Conservation (phyloP, 106 monocot genomes). For the Phalaenopsis aphrodite region DNA sequence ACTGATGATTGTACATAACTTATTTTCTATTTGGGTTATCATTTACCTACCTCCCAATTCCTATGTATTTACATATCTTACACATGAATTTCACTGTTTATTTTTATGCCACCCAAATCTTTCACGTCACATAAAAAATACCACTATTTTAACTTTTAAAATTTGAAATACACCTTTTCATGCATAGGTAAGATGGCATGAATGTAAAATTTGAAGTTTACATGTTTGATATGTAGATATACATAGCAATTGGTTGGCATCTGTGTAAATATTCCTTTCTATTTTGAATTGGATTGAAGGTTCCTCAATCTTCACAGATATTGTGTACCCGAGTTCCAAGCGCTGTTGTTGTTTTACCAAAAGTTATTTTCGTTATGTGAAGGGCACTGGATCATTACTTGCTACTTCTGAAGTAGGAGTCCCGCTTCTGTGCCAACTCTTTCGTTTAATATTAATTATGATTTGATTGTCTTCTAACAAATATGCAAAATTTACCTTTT, state of each 20-base stretch:
- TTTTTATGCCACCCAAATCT: too few species aligned
- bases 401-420: conserved; percentile 59
- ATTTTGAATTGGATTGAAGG: not conserved
- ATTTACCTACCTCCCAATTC: too few species aligned
- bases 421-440: not conserved
- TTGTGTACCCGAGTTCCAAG: conserved; percentile 78
- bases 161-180: too few species aligned
- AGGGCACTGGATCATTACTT: conserved; percentile 93
- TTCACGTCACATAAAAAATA: too few species aligned
- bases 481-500: not conserved
- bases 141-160: too few species aligned
- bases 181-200: too few species aligned
- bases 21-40: too few species aligned
- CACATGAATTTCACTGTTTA: too few species aligned
- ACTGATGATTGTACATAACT: not conserved
- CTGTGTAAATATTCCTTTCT: not conserved
- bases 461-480: not conserved
- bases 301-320: conserved; percentile 42
- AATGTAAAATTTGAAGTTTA: too few species aligned
- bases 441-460: not conserved
- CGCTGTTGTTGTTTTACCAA: conserved; percentile 98
- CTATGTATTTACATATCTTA: too few species aligned
- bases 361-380: conserved; percentile 94
- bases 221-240: too few species aligned
- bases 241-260: too few species aligned